phyloP scores from a whole-genome alignment of 345 rosid genomes.

The Hypericum perforatum region DNA sequence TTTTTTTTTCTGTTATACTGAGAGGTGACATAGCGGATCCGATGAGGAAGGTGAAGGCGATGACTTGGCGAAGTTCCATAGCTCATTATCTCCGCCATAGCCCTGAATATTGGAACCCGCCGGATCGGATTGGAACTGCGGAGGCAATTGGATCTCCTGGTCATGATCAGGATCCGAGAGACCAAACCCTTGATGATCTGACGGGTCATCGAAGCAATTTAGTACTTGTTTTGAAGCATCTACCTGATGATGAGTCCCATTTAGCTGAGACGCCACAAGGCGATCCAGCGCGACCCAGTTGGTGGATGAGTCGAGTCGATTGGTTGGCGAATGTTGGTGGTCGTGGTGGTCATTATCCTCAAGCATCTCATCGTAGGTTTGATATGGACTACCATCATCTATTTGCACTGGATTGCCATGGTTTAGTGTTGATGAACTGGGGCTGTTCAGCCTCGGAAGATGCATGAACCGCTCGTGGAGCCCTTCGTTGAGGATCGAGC shows the following conservation, averaged over 20 bases:
- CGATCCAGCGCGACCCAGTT: constrained; percentile 76
- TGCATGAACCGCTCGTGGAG: constrained; percentile 46
- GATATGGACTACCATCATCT: constrained; percentile 11
- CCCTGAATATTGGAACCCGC: not conserved
- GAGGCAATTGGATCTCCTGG: constrained; percentile 24
- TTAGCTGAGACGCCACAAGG: constrained; percentile 89
- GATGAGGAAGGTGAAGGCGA: constrained; percentile 42
- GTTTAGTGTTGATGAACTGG: no score
- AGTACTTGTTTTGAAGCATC: constrained; percentile 28
- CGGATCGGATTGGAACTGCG: constrained; percentile 29
- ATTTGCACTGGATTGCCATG: no score
- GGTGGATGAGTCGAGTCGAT: constrained; percentile 17
- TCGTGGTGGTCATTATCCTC: constrained; percentile 9
- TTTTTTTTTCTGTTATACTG: not conserved
- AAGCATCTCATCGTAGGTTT: constrained; percentile 32
- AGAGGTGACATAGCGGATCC: constrained; percentile 16
- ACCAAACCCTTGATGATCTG: constrained; percentile 22
- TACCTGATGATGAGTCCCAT: constrained; percentile 28
- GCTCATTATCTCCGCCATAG: constrained; percentile 33
- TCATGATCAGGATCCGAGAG: constrained; percentile 31
- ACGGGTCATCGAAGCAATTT: constrained; percentile 34
- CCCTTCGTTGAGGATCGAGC: constrained; percentile 13
- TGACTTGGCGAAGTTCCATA: constrained; percentile 59
- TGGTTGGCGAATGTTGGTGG: not conserved
- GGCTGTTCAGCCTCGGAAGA: constrained; percentile 53